phyloP scores from a whole-genome alignment of 768 basidiomycete species.

The Kockovaella imperatae region DNA sequence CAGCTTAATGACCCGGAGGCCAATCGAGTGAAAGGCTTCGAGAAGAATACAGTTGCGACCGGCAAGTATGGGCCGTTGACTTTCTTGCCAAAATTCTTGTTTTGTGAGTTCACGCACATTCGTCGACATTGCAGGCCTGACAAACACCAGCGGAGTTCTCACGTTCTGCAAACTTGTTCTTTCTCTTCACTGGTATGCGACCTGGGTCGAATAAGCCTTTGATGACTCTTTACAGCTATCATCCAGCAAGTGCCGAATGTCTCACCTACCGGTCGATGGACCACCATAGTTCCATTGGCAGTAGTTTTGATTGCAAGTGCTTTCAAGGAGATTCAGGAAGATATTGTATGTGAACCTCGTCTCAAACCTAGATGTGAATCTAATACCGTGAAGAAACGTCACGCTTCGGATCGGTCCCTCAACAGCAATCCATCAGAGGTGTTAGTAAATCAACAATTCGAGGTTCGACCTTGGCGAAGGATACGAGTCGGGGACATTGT shows the following conservation, averaged over 20 bases:
- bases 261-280: slow-evolving; percentile 90
- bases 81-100: slow-evolving; percentile 87
- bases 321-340: slow-evolving; percentile 91
- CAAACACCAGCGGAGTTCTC: slow-evolving; percentile 78
- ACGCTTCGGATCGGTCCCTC: slow-evolving; percentile 85
- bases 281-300: slow-evolving; percentile 83
- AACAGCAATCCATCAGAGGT: slow-evolving; percentile 76
- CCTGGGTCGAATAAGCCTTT: neutral
- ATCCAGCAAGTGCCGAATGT: slow-evolving; percentile 98
- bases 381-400: slow-evolving; percentile 59
- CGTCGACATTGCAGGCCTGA: neutral
- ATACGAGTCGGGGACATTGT: slow-evolving; percentile 86
- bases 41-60: slow-evolving; percentile 80
- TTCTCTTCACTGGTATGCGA: slow-evolving; percentile 69
- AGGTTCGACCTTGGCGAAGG: slow-evolving; percentile 74
- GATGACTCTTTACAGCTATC: neutral
- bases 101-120: slow-evolving; percentile 54
- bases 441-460: slow-evolving; percentile 56
- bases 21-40: slow-evolving; percentile 54
- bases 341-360: slow-evolving; percentile 56
- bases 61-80: slow-evolving; percentile 86
- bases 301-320: slow-evolving; percentile 87
- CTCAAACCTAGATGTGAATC: neutral
- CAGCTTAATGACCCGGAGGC: slow-evolving; percentile 48
- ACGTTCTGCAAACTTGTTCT: slow-evolving; percentile 97